Percentiles rank a stretch among this genome's conserved stretches.
These are phyloP conservation scores for Lipomyces orientalis DNA, from an alignment of 805 yeast species.

Conservation along the genomic window DNA sequence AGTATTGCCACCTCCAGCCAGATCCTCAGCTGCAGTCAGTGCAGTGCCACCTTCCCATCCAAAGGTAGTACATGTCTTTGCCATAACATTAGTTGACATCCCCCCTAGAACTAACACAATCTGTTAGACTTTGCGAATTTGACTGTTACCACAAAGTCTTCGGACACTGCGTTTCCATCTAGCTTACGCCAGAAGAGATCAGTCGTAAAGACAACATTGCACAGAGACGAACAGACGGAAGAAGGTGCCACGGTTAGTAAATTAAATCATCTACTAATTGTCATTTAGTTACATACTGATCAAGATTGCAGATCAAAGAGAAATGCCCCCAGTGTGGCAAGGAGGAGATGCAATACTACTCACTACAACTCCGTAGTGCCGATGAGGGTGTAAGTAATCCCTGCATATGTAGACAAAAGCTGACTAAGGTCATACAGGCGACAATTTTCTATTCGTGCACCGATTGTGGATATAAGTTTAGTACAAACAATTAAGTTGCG, in stretches of 20 bases:
- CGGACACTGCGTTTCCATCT: constrained; percentile 95
- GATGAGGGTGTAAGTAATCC: constrained; percentile 78
- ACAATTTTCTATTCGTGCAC: constrained; percentile 98
- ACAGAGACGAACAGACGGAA: constrained; percentile 63
- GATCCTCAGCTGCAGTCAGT: constrained; percentile 62
- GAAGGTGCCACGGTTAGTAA: constrained; percentile 79
- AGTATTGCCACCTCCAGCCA: constrained; percentile 57
- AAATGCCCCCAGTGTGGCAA: constrained; percentile 98
- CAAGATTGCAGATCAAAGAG: constrained; percentile 69
- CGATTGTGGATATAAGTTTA: constrained; percentile 86
- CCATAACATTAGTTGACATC: neutral
- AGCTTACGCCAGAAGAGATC: constrained; percentile 78
- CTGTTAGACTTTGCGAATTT: constrained; percentile 66
- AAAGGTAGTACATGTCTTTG: constrained; percentile 43
- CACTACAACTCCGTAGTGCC: constrained; percentile 94
- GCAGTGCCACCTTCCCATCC: constrained; percentile 52
- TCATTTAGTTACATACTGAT: neutral
- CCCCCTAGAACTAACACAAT: neutral
- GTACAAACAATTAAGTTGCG: constrained; percentile 76
- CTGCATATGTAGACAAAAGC: neutral
- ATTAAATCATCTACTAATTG: neutral
- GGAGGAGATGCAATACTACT: constrained; percentile 98
- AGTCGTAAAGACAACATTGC: constrained; percentile 83
- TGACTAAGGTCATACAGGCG: constrained; percentile 51
- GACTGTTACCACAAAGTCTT: constrained; percentile 84